These are phyloP conservation scores for Jaapia argillacea DNA, from an alignment of 768 basidiomycete genomes.

Conservation along the genomic window DNA sequence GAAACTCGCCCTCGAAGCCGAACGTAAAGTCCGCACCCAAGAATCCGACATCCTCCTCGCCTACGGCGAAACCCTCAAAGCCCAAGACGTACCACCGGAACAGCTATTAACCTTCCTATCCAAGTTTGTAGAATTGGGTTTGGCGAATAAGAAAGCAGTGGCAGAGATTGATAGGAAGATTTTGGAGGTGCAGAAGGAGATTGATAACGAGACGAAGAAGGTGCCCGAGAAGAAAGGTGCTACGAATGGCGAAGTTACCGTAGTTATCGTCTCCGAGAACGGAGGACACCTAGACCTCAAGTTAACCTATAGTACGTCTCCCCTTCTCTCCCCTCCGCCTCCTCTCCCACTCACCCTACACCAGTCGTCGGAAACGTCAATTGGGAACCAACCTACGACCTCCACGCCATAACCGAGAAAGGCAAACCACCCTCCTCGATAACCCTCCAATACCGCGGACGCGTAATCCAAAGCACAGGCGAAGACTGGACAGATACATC, in stretches of 20 bases:
- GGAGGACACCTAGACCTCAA: slow-evolving; percentile 30
- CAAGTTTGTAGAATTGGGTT: slow-evolving; percentile 27
- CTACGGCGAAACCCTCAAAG: slow-evolving; percentile 33
- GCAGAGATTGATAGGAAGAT: slow-evolving; percentile 30
- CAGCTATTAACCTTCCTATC: slow-evolving; percentile 32
- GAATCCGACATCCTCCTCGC: slow-evolving; percentile 31
- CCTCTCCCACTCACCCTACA: neutral
- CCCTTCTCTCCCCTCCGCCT: neutral
- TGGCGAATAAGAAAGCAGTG: slow-evolving; percentile 24
- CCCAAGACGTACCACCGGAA: slow-evolving; percentile 28
- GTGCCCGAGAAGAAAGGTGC: slow-evolving; percentile 21
- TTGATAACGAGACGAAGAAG: slow-evolving; percentile 25
- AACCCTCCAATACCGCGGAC: slow-evolving; percentile 43
- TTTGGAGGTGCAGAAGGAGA: slow-evolving; percentile 24
- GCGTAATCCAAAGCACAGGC: slow-evolving; percentile 43
- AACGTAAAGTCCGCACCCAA: slow-evolving; percentile 28
- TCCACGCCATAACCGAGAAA: slow-evolving; percentile 37
- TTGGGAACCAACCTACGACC: slow-evolving; percentile 50
- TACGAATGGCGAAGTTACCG: slow-evolving; percentile 22
- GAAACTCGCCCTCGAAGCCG: slow-evolving; percentile 24
- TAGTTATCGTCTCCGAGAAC: slow-evolving; percentile 32
- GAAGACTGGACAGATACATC: slow-evolving; percentile 47
- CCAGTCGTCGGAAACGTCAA: slow-evolving; percentile 41
- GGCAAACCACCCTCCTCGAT: slow-evolving; percentile 35
- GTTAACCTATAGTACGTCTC: slow-evolving; percentile 40